Percentiles rank a stretch among this genome's conserved stretches.
Evolutionary conservation across 345 rosid genomes (phyloP).

Genomic region (Linum usitatissimum): DNA sequence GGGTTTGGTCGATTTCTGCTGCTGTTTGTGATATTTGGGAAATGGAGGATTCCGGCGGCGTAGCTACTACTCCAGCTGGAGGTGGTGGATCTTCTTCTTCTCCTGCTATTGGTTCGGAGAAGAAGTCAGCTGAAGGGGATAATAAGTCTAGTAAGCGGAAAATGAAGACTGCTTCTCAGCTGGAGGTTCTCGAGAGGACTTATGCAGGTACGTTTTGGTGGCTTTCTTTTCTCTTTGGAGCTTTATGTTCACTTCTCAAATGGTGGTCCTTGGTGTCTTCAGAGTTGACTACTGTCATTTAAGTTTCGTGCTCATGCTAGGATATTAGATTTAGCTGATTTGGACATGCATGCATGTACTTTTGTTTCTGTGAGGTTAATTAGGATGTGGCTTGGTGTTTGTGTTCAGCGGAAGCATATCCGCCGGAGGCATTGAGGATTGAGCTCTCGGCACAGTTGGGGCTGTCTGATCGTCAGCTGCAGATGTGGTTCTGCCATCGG

Average conservation of each 20-base stretch:
- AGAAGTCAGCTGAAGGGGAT: constrained; percentile 52
- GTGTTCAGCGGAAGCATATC: constrained; percentile 57
- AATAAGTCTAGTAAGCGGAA: constrained; percentile 53
- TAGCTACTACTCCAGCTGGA: no score
- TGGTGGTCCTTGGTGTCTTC: background rate
- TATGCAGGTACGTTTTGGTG: constrained; percentile 40
- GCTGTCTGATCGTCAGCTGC: constrained; percentile 80
- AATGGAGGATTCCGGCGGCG: no score
- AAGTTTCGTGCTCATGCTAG: background rate
- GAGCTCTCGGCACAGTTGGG: constrained; percentile 68
- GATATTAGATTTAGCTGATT: background rate
- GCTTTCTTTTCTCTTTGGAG: background rate
- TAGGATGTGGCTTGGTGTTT: background rate
- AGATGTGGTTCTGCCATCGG: constrained; percentile 98
- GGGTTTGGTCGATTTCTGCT: no score
- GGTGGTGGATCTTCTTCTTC: no score
- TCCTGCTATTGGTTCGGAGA: constrained; percentile 22
- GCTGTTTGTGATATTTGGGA: no score
- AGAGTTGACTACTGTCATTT: background rate
- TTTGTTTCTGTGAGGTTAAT: background rate
- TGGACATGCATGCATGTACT: background rate
- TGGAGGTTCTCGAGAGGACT: constrained; percentile 68
- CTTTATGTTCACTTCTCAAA: background rate
- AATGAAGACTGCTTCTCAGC: constrained; percentile 94
- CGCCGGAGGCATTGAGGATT: constrained; percentile 58